phyloP scores from a whole-genome alignment of 768 basidiomycete species.

The Tylopilus felleus region DNA sequence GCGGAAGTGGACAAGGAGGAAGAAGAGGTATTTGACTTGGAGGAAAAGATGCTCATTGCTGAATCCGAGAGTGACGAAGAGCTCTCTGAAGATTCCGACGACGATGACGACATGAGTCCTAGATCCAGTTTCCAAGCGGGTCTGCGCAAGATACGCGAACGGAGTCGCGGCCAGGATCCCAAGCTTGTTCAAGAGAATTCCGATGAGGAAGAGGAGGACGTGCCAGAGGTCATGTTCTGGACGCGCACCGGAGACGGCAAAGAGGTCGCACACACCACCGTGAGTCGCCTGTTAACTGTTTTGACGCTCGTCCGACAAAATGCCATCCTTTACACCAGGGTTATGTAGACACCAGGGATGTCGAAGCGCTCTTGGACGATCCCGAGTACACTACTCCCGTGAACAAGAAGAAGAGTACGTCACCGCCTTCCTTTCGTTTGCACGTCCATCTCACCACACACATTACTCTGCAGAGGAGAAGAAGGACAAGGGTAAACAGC shows the following conservation, averaged over 20 bases:
- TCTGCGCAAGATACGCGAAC: constrained; percentile 33
- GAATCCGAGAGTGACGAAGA: constrained; percentile 28
- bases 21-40: constrained; percentile 40
- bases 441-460: neutral
- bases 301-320: constrained; percentile 28
- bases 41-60: constrained; percentile 45
- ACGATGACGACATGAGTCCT: constrained; percentile 37
- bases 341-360: constrained; percentile 42
- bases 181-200: constrained; percentile 9
- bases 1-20: constrained; percentile 31
- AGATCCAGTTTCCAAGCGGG: constrained; percentile 34
- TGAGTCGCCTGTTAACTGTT: constrained; percentile 26
- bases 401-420: constrained; percentile 48
- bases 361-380: constrained; percentile 26
- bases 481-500: constrained; percentile 16
- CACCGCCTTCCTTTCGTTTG: neutral
- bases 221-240: constrained; percentile 16
- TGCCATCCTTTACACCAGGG: constrained; percentile 60
- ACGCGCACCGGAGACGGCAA: constrained; percentile 56
- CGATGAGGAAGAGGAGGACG: constrained; percentile 27
- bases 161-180: constrained; percentile 13
- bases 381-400: constrained; percentile 19
- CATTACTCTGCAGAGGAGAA: constrained; percentile 24
- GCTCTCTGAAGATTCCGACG: constrained; percentile 27
- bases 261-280: constrained; percentile 52